A percentile compares a stretch with the other conserved stretches of the same genome.
Conservation (phyloP, 345 rosid genomes). For the Citrus trifoliata region DNA sequence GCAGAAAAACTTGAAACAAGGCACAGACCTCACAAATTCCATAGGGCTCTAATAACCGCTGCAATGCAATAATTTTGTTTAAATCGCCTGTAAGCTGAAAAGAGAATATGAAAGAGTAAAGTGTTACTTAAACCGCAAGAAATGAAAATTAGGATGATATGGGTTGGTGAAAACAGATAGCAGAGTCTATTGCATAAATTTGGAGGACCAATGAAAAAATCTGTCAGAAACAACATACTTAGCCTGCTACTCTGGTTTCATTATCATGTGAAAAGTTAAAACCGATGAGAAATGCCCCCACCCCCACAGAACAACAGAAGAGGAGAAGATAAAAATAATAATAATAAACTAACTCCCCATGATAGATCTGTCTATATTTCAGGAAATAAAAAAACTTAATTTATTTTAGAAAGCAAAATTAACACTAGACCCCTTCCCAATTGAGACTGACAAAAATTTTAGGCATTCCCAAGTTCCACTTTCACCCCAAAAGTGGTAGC, state of each 20-base stretch:
- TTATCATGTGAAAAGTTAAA: too few relatives aligned
- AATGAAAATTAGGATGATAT: not conserved
- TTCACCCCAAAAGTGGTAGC: not conserved
- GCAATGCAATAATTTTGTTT: constrained; percentile 64
- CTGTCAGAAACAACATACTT: not conserved
- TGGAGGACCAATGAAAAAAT: not conserved
- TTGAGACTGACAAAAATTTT: not conserved
- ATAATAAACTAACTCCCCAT: too few relatives aligned
- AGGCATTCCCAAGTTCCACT: not conserved
- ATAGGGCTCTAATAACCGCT: constrained; percentile 48
- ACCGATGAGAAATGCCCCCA: too few relatives aligned
- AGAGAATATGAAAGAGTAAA: not conserved
- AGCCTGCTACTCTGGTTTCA: not conserved
- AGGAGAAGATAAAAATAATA: too few relatives aligned
- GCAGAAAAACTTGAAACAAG: not conserved
- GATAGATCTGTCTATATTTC: too few relatives aligned
- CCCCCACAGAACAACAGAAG: too few relatives aligned
- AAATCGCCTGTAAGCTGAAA: constrained; percentile 65
- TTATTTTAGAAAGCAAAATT: not conserved
- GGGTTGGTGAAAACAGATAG: not conserved
- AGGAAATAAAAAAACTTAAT: too few relatives aligned
- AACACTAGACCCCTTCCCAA: not conserved
- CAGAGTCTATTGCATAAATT: not conserved
- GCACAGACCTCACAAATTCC: constrained; percentile 68
- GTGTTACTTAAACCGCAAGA: not conserved